A percentile compares a stretch with the other conserved stretches of the same genome.
Conservation (phyloP, 169 alveolate species). For the Eimeria praecox region DNA sequence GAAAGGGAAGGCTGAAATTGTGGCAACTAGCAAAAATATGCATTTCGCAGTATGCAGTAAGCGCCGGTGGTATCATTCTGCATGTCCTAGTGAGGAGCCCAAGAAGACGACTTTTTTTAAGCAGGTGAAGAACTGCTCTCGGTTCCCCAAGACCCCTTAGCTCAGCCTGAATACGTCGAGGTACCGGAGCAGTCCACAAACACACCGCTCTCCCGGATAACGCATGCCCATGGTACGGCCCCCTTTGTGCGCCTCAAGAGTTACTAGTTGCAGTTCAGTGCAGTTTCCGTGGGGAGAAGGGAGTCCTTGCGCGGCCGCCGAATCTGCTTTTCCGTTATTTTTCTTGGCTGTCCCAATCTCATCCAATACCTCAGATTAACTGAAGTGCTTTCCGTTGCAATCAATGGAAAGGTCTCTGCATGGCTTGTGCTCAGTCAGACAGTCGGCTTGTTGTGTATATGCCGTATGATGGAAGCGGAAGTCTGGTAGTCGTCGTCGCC, state of each 20-base stretch:
- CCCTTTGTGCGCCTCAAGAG: not conserved
- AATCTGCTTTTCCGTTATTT: not conserved
- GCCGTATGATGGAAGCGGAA: not conserved
- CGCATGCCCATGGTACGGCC: not conserved
- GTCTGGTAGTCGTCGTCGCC: not conserved
- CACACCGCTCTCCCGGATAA: not conserved
- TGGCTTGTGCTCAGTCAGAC: not conserved
- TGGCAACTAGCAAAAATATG: not conserved
- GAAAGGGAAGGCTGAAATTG: not conserved
- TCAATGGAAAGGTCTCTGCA: not conserved
- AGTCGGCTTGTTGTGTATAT: not conserved
- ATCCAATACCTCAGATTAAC: not conserved
- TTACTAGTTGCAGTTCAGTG: not conserved
- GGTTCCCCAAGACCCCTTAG: not conserved
- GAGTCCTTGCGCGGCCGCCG: not conserved
- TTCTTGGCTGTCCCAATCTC: no score
- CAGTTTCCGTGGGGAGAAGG: not conserved
- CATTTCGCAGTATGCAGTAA: not conserved
- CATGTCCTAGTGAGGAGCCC: not conserved
- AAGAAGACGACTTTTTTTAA: not conserved
- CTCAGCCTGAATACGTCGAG: not conserved
- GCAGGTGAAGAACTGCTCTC: not conserved
- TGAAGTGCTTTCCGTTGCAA: not conserved
- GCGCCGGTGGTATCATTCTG: not conserved
- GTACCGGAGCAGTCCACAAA: not conserved